Evolutionary conservation across 1,284 basidiomycete genomes (phyloP).

Genomic region (Apiotrichum laibachii): DNA sequence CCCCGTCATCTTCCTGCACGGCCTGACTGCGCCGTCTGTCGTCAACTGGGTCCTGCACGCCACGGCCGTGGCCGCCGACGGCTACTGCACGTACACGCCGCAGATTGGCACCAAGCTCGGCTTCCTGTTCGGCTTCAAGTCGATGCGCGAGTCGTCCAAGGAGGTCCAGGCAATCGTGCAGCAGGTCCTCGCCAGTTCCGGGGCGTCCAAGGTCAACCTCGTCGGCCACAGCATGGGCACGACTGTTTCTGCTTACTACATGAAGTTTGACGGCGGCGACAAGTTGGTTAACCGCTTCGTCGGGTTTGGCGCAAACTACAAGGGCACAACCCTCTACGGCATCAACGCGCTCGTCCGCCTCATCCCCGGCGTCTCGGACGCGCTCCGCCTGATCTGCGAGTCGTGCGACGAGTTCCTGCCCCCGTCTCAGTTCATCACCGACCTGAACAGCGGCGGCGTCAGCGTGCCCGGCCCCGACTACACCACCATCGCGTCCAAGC

Average conservation of each 20-base stretch:
- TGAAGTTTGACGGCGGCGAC: constrained; percentile 15
- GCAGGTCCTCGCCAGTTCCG: constrained; percentile 5
- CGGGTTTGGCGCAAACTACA: constrained; percentile 15
- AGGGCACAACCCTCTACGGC: constrained; percentile 13
- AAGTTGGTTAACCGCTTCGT: constrained; percentile 4
- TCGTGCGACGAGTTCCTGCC: constrained; percentile 11
- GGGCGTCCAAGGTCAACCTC: constrained; percentile 18
- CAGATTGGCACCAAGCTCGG: constrained; percentile 11
- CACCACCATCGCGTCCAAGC: constrained; percentile 10
- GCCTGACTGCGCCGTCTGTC: constrained; percentile 7
- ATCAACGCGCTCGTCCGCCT: constrained; percentile 10
- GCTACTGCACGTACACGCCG: constrained; percentile 17
- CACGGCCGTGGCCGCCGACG: neutral
- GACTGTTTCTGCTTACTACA: constrained; percentile 8
- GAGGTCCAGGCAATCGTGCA: constrained; percentile 9
- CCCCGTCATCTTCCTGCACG: constrained; percentile 15
- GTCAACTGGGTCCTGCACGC: constrained; percentile 12
- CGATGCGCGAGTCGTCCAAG: constrained; percentile 8
- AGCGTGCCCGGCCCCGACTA: constrained; percentile 9
- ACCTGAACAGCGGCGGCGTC: constrained; percentile 9
- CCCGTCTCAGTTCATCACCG: constrained; percentile 4
- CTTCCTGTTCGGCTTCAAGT: constrained; percentile 9
- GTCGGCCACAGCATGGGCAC: constrained; percentile 17
- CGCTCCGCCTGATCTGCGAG: too few relatives aligned
- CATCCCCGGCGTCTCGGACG: too few relatives aligned